Conservation (phyloP, 257 asterid genomes). For the Solanum pinnatisectum region DNA sequence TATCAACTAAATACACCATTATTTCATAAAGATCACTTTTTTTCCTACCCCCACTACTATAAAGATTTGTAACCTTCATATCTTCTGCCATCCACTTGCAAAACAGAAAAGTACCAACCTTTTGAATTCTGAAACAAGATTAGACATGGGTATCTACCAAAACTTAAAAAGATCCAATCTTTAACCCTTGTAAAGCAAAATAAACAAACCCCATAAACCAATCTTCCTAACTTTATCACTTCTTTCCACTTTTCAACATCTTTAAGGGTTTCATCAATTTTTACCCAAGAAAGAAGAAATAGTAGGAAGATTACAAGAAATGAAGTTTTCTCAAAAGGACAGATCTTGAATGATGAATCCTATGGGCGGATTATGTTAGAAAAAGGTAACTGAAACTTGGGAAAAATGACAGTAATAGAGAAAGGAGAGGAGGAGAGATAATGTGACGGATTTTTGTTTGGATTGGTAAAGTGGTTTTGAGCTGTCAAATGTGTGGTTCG, state of each 20-base stretch:
- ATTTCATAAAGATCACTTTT: neutral
- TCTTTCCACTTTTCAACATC: neutral
- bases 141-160: neutral
- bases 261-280: neutral
- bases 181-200: constrained; percentile 9
- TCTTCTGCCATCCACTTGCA: neutral
- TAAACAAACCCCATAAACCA: constrained; percentile 15
- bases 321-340: neutral
- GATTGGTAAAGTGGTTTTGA: neutral
- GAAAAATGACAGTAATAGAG: neutral
- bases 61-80: neutral
- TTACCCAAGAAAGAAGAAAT: neutral
- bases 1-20: neutral
- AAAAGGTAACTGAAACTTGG: neutral
- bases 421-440: neutral
- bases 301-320: neutral
- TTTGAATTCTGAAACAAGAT: neutral
- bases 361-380: neutral
- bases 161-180: constrained; percentile 15
- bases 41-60: neutral
- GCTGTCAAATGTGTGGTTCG: neutral
- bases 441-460: constrained; percentile 5
- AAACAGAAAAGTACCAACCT: neutral
- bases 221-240: neutral
- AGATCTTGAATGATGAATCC: neutral